A percentile compares a stretch with the other conserved stretches of the same genome.
Conservation (phyloP, 2,329 filamentous ascomycete species). For the Botrytis galanthina region DNA sequence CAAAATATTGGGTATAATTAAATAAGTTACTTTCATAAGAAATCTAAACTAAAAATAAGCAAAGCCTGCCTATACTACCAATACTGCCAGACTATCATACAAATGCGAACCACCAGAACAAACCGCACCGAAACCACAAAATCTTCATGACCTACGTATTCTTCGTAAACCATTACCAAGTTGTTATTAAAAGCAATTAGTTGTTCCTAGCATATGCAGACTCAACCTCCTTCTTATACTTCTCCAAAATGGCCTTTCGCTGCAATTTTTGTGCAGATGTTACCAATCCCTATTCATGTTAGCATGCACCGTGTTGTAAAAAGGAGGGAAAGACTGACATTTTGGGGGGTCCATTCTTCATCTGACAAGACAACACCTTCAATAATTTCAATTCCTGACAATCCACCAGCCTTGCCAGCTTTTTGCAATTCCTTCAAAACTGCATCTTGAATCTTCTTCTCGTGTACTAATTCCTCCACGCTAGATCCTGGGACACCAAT, state of each 20-base stretch:
- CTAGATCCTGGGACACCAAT: slow-evolving; percentile 62
- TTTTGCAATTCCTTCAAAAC: slow-evolving; percentile 67
- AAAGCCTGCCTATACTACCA: slow-evolving; percentile 15
- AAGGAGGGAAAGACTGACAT: slow-evolving; percentile 55
- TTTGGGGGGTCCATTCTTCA: slow-evolving; percentile 84
- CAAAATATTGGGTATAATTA: neutral
- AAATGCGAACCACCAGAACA: slow-evolving; percentile 16
- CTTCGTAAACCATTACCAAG: slow-evolving; percentile 8
- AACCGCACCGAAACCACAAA: neutral
- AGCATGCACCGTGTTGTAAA: slow-evolving; percentile 39
- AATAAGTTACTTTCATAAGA: neutral
- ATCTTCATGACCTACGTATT: slow-evolving; percentile 12
- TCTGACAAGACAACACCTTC: slow-evolving; percentile 74
- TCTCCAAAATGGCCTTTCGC: slow-evolving; percentile 62
- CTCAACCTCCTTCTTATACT: slow-evolving; percentile 60
- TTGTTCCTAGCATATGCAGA: slow-evolving; percentile 33
- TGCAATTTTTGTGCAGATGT: slow-evolving; percentile 73
- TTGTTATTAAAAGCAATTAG: slow-evolving; percentile 7
- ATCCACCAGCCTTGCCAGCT: slow-evolving; percentile 62
- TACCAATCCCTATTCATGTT: slow-evolving; percentile 53
- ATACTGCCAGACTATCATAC: slow-evolving; percentile 17
- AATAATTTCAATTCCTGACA: slow-evolving; percentile 71
- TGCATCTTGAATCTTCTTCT: slow-evolving; percentile 60
- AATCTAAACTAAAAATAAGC: slow-evolving; percentile 13
- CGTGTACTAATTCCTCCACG: slow-evolving; percentile 63